These are phyloP conservation scores for Malassezia globosa DNA, from an alignment of 1,284 basidiomycete species.

Conservation along the genomic window DNA sequence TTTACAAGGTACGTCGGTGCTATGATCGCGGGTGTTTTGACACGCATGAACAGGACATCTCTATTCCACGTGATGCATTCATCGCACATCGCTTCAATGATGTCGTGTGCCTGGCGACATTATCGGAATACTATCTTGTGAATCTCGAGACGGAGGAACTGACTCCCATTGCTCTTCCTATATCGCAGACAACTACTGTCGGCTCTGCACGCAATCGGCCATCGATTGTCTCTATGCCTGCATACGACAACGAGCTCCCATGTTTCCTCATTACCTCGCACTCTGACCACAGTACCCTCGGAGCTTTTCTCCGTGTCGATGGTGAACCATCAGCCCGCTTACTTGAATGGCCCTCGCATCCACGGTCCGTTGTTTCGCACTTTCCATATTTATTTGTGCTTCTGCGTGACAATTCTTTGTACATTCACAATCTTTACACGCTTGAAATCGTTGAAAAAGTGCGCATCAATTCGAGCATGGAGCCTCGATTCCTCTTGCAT, in stretches of 20 bases:
- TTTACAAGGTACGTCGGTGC: constrained; percentile 17
- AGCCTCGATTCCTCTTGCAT: constrained; percentile 24
- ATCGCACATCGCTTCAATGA: constrained; percentile 34
- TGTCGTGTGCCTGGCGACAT: constrained; percentile 37
- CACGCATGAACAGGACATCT: constrained; percentile 22
- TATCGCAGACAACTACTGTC: constrained; percentile 34
- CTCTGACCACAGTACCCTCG: constrained; percentile 32
- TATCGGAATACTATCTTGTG: constrained; percentile 36
- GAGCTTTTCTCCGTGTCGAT: constrained; percentile 36
- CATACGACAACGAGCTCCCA: neutral
- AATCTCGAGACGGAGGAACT: constrained; percentile 25
- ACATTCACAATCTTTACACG: constrained; percentile 25
- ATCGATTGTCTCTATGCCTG: constrained; percentile 31
- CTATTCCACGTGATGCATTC: constrained; percentile 35
- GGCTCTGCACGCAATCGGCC: constrained; percentile 36
- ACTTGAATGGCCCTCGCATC: constrained; percentile 44
- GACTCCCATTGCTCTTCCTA: constrained; percentile 38
- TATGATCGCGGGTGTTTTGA: constrained; percentile 25
- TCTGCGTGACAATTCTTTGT: constrained; percentile 37
- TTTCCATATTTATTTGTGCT: constrained; percentile 28
- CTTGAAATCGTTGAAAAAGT: constrained; percentile 23
- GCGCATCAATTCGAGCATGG: constrained; percentile 22
- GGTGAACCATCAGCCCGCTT: constrained; percentile 40
- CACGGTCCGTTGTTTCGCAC: constrained; percentile 31
- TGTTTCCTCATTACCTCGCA: constrained; percentile 42